Evolutionary conservation across 441 rosid genomes (phyloP).

Genomic region (Corymbia citriodora): DNA sequence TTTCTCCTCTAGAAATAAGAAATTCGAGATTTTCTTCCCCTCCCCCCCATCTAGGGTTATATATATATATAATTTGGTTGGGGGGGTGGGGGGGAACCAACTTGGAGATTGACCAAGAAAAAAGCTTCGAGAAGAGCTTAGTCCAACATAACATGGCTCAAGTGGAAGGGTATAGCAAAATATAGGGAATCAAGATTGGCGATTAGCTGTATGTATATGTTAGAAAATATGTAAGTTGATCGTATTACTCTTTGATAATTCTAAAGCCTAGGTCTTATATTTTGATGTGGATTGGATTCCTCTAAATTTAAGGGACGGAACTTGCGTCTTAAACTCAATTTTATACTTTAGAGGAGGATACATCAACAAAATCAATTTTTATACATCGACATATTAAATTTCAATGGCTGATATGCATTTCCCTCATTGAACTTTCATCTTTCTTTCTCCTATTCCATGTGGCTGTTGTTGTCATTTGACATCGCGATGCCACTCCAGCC

Average conservation of each 20-base stretch:
- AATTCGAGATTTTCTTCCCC: not conserved
- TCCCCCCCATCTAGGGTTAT: not conserved
- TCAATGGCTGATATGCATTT: not conserved
- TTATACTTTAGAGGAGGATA: not conserved
- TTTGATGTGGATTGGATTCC: not conserved
- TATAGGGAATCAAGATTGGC: not conserved
- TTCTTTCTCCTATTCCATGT: not conserved
- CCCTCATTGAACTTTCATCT: not conserved
- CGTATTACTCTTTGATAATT: not conserved
- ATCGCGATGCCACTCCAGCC: not conserved
- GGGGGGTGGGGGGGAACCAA: not conserved
- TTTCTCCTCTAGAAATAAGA: not conserved
- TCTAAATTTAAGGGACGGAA: not conserved
- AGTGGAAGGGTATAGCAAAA: not conserved
- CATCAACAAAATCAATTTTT: not conserved
- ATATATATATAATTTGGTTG: too few relatives aligned
- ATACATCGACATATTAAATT: not conserved
- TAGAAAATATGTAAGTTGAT: not conserved
- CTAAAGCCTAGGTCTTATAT: not conserved
- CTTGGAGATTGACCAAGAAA: not conserved
- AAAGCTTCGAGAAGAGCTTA: not conserved
- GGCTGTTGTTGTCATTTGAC: not conserved
- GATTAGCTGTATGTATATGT: not conserved
- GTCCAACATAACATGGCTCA: not conserved
- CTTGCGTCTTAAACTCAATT: not conserved